phyloP scores from a whole-genome alignment of 2,329 filamentous ascomycete species.

The Dendryphion nanum region DNA sequence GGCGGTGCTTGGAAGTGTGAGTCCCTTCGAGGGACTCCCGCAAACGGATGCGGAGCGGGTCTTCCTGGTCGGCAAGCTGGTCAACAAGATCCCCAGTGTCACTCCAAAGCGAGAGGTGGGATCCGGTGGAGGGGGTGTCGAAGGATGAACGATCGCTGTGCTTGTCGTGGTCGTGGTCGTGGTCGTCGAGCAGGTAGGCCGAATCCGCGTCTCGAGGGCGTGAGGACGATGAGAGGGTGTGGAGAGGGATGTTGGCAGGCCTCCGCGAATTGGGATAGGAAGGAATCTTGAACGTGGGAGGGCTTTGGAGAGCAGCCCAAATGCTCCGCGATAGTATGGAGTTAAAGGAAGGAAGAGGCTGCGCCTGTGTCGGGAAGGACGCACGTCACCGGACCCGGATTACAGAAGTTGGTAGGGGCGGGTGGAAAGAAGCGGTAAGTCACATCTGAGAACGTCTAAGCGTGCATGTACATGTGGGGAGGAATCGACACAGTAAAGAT shows the following conservation, averaged over 20 bases:
- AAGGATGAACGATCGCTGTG: constrained; percentile 54
- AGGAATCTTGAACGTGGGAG: constrained; percentile 74
- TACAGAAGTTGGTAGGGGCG: neutral
- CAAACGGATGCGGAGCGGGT: constrained; percentile 73
- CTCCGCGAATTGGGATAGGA: constrained; percentile 62
- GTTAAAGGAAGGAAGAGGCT: constrained; percentile 21
- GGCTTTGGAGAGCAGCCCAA: constrained; percentile 59
- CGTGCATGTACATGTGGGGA: constrained; percentile 12
- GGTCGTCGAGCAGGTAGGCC: constrained; percentile 41
- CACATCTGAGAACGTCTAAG: constrained; percentile 28
- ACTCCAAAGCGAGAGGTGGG: constrained; percentile 80
- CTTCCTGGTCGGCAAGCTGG: constrained; percentile 79
- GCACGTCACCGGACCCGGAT: constrained; percentile 29
- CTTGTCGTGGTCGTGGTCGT: constrained; percentile 54
- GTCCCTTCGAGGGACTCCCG: constrained; percentile 64
- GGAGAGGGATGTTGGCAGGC: constrained; percentile 85
- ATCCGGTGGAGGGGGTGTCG: constrained; percentile 56
- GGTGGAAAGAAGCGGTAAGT: constrained; percentile 23
- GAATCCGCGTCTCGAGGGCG: constrained; percentile 40
- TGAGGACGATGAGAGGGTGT: constrained; percentile 59
- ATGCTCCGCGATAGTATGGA: constrained; percentile 25
- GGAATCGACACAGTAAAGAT: constrained; percentile 15
- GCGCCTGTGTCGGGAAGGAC: constrained; percentile 12
- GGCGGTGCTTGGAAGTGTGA: constrained; percentile 36
- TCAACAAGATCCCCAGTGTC: constrained; percentile 95